Evolutionary conservation across 2,329 filamentous ascomycete genomes (phyloP).

Genomic region (Colletotrichum navitas): DNA sequence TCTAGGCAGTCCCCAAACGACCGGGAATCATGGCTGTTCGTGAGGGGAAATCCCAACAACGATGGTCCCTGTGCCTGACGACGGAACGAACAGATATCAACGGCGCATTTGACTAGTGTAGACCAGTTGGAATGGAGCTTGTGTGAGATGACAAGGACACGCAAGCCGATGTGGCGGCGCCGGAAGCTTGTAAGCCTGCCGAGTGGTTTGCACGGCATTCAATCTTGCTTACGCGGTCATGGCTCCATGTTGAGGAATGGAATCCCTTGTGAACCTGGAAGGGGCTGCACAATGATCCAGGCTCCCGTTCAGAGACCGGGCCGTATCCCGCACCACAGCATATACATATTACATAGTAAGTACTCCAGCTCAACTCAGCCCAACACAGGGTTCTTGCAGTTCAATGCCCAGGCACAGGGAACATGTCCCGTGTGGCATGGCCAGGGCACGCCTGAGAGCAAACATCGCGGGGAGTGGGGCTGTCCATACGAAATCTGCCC

Average conservation of each 20-base stretch:
- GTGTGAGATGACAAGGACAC: background rate
- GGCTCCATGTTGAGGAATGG: too few relatives aligned
- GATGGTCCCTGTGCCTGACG: too few relatives aligned
- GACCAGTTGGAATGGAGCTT: background rate
- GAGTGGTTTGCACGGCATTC: background rate
- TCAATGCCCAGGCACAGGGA: conserved; percentile 36
- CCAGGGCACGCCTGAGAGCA: conserved; percentile 10
- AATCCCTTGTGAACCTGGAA: background rate
- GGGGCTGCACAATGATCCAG: background rate
- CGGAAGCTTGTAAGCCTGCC: too few relatives aligned
- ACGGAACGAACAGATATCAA: background rate
- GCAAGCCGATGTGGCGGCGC: too few relatives aligned
- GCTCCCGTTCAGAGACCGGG: background rate
- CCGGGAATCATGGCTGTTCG: background rate
- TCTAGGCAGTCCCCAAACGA: background rate
- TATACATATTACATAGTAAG: too few relatives aligned
- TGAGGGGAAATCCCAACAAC: background rate
- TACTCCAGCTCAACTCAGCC: conserved; percentile 4
- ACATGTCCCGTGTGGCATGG: conserved; percentile 22
- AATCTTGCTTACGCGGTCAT: background rate
- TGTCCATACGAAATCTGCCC: conserved; percentile 13
- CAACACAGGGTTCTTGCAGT: conserved; percentile 14
- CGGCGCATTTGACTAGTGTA: background rate
- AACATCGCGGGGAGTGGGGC: conserved; percentile 36
- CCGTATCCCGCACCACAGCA: too few relatives aligned